Conservation (phyloP, 2,329 filamentous ascomycete species). For the Coniosporium tulheliwenetii region DNA sequence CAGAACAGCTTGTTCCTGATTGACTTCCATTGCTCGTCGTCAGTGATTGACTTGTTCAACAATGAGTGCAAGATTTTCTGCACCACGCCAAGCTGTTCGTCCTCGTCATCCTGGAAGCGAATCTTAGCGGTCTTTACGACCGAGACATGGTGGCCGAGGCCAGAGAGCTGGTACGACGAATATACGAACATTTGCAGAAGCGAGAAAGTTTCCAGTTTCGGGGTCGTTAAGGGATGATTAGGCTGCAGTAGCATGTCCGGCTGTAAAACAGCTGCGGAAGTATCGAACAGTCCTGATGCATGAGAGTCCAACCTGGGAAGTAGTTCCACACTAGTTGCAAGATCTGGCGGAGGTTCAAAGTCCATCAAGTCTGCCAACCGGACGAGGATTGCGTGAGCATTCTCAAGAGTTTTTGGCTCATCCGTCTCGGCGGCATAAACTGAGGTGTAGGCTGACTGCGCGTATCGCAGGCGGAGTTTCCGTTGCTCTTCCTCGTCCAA, state of each 20-base stretch:
- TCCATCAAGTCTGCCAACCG: conserved; percentile 46
- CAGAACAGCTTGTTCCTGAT: conserved; percentile 52
- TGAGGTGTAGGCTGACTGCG: conserved; percentile 49
- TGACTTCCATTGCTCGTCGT: conserved; percentile 48
- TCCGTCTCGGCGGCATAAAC: conserved; percentile 51
- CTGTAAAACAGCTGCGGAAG: conserved; percentile 18
- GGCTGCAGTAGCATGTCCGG: conserved; percentile 36
- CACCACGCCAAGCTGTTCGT: conserved; percentile 48
- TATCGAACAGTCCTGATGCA: conserved; percentile 15
- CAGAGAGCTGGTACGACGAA: conserved; percentile 27
- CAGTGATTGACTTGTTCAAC: conserved; percentile 32
- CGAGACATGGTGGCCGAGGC: conserved; percentile 23
- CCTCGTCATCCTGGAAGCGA: conserved; percentile 44
- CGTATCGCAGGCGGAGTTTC: conserved; percentile 48
- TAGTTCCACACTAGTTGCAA: conserved; percentile 23
- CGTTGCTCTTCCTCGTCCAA: conserved; percentile 44
- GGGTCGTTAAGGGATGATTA: conserved; percentile 50
- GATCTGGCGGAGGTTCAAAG: conserved; percentile 38
- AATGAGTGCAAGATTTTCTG: conserved; percentile 42
- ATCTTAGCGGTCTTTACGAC: conserved; percentile 38
- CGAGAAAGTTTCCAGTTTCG: conserved; percentile 37
- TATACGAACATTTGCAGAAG: conserved; percentile 48
- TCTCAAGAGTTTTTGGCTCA: conserved; percentile 40
- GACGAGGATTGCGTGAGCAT: conserved; percentile 43
- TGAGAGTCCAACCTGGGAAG: conserved; percentile 26